Evolutionary conservation across 352 stramenopile genomes (phyloP).

Genomic region (Globisporangium megalacanthum): DNA sequence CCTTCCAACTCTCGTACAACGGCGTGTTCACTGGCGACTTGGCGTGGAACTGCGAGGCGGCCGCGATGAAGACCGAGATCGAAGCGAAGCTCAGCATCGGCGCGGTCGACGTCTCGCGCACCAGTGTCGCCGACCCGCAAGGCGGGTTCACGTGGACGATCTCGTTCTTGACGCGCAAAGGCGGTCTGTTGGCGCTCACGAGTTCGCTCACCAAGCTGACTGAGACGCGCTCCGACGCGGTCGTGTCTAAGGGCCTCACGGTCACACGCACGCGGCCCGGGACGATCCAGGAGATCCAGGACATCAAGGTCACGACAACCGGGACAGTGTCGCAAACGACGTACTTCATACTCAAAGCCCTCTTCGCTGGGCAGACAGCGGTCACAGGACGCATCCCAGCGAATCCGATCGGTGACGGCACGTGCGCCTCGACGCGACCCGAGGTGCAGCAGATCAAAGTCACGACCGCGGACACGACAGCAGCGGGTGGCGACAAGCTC

Average conservation of each 20-base stretch:
- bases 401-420: slow-evolving; percentile 53
- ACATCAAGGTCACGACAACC: slow-evolving; percentile 54
- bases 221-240: slow-evolving; percentile 45
- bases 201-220: slow-evolving; percentile 25
- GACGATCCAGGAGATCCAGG: slow-evolving; percentile 62
- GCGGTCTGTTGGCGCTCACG: slow-evolving; percentile 30
- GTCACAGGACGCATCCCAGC: slow-evolving; percentile 84
- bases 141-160: slow-evolving; percentile 94
- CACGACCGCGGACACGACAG: slow-evolving; percentile 88
- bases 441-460: slow-evolving; percentile 91
- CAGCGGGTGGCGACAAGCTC: slow-evolving; percentile 78
- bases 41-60: slow-evolving; percentile 61
- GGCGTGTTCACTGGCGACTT: slow-evolving; percentile 65
- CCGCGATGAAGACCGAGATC: slow-evolving; percentile 61
- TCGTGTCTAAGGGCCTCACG: slow-evolving; percentile 38
- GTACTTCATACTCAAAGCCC: slow-evolving; percentile 40
- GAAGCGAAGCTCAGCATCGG: slow-evolving; percentile 45
- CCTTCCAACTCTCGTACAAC: slow-evolving; percentile 54
- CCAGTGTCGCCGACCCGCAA: slow-evolving; percentile 60
- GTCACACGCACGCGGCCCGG: slow-evolving; percentile 37
- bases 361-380: slow-evolving; percentile 33
- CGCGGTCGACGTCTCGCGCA: slow-evolving; percentile 55
- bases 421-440: slow-evolving; percentile 50
- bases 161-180: slow-evolving; percentile 83
- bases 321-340: slow-evolving; percentile 27